Base-by-base conservation (phyloP, 164 flowering plant genomes). In the Warburgia ugandensis region DNA sequence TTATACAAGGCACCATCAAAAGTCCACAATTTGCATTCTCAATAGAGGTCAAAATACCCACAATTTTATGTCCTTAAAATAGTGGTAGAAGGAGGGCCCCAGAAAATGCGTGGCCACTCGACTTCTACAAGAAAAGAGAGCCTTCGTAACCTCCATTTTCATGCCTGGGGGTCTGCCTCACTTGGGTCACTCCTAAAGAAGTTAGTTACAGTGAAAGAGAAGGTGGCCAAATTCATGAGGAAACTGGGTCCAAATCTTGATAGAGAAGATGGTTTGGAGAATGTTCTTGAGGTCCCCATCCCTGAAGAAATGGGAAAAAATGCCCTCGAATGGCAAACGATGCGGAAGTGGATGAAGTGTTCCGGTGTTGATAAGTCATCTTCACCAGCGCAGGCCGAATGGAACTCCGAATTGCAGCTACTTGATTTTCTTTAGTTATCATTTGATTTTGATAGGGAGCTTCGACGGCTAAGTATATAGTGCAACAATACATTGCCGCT, bases 401-500 rank as follows among this genome's bases (percentile, higher is more conserved):
- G 91, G 12, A 69, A 74, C 13, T 78, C 81, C 29, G 92, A 89
- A 70, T 78, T 89, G 0, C 77, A 85, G 6, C 83, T 88, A 45
- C 77, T n/a, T n/a, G n/a, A n/a, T n/a, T n/a, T n/a, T n/a, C n/a
- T 28, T 4, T 32, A n/a, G 5, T n/a, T 10, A 8, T 49, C 3
- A 14, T 16, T 9, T 36, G 10, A 27, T 16, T n/a, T 54, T 9
- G 12, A 26, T 62, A 88, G 94, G 86, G 81, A 62, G 78, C 86
- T 27, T 83, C 90, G 0, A 83, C 85, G 0, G 97, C 95, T 1
- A 81, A 79, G 54, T 89, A 89, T 36, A 89, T 89, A 31, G 81
- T 83, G 14, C 95, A 89, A 26, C 97, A 89, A 48, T 89, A 83
- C 59, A 44, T 89, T 23, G 97, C 97, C 1, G 97, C 97, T 2